Percentiles rank a stretch among this genome's conserved stretches.
Evolutionary conservation across 306 rosid species (phyloP).

Genomic region (Astragalus glycyphyllos): DNA sequence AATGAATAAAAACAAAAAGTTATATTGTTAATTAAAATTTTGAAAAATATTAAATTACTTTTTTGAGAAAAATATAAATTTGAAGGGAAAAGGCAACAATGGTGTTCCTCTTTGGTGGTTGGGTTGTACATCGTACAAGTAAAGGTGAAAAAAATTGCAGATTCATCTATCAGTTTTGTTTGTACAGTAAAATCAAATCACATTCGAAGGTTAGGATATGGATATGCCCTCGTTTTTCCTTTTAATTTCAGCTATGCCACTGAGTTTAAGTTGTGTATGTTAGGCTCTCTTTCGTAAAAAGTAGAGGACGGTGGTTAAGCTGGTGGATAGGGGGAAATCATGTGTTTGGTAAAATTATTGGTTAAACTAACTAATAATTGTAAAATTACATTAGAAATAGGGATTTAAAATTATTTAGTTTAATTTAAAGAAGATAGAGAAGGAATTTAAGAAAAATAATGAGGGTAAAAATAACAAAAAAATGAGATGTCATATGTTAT

Average conservation of each 20-base stretch:
- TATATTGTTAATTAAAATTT: not conserved
- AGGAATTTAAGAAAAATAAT: too few relatives aligned
- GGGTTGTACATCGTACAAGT: not conserved
- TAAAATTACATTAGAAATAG: too few relatives aligned
- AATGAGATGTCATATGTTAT: too few relatives aligned
- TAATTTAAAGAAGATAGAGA: too few relatives aligned
- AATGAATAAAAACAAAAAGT: not conserved
- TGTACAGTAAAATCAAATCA: conserved; percentile 34
- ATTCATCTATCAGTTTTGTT: conserved; percentile 34
- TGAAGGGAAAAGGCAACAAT: conserved; percentile 29
- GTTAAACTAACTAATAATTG: too few relatives aligned
- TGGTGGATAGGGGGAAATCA: too few relatives aligned
- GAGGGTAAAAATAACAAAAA: too few relatives aligned
- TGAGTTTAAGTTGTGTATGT: not conserved
- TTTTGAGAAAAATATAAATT: conserved; percentile 17
- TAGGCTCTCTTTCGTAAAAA: too few relatives aligned
- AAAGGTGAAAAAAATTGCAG: conserved; percentile 34
- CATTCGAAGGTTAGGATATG: conserved; percentile 31
- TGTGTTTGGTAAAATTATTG: too few relatives aligned
- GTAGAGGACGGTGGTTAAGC: too few relatives aligned
- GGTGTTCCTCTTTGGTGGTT: not conserved
- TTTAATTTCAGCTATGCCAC: conserved; percentile 41
- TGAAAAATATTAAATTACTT: not conserved
- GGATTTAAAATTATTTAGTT: too few relatives aligned
- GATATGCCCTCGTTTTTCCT: not conserved